Conservation (phyloP, 108 stramenopile species). For the Fragilariopsis cylindrus region DNA sequence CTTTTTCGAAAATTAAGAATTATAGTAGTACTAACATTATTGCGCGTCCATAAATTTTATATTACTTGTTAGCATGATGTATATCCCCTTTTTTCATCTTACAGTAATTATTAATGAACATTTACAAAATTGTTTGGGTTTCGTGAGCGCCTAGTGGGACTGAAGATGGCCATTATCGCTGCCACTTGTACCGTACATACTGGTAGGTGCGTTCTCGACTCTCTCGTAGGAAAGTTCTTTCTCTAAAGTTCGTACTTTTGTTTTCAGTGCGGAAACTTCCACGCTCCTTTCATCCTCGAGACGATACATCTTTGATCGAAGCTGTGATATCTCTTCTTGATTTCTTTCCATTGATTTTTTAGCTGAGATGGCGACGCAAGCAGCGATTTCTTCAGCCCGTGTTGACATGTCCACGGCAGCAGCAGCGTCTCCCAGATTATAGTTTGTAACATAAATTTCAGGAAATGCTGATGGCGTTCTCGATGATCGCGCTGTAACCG, state of each 20-base stretch:
- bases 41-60: no score
- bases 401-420: background rate
- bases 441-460: slow-evolving; percentile 19
- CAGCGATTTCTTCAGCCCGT: slow-evolving; percentile 34
- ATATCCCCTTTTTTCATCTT: background rate
- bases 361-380: slow-evolving; percentile 27
- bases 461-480: background rate
- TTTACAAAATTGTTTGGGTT: background rate
- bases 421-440: background rate
- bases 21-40: no score
- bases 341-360: slow-evolving; percentile 23
- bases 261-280: slow-evolving; percentile 19
- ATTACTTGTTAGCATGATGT: no score
- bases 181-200: background rate
- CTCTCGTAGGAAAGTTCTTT: slow-evolving; percentile 10
- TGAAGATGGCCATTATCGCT: background rate
- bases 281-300: slow-evolving; percentile 28
- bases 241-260: slow-evolving; percentile 22
- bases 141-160: background rate
- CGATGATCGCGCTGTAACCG: background rate
- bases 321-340: slow-evolving; percentile 25
- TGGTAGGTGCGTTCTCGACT: background rate
- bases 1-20: no score
- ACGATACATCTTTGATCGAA: slow-evolving; percentile 25
- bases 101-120: background rate